Evolutionary conservation across 2,329 filamentous ascomycete species (phyloP), one percentile per base, ranked within the genome.

Genomic region (Pseudomassariella vexata): DNA sequence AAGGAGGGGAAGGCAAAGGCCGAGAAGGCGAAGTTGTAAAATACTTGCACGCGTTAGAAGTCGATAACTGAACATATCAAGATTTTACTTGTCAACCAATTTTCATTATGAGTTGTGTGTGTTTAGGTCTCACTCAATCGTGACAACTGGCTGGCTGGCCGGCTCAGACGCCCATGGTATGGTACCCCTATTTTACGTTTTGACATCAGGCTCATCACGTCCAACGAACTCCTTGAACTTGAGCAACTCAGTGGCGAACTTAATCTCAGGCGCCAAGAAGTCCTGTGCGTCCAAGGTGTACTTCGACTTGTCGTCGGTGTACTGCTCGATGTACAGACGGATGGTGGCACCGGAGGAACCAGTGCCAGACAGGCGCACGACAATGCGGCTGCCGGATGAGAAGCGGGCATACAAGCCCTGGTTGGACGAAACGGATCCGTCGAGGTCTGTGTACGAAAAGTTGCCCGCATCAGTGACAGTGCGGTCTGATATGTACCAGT

Each of bases 361-460:
- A 14, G 92, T 98, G 30, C 92, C 92, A 2, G 90, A 96, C 38
- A 98, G 72, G 50, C 92, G 85, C 37, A 96, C 88, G 32, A 98
- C 88, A 39, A 96, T 90, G 47, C 92, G 84, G 66, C 86, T 95
- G 41, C 90, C 90, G 37, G 94, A 89, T 34, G 88, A 87, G 63
- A 96, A 96, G 62, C 85, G 85, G 58, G 89, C 85, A 56, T 85
- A 98, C 48, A 98, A 79, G 45, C 92, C 92, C 68, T 98, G 92
- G 70, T 95, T 94, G 57, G 88, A 86, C 53, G 87, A 84, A 34
- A 96, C 86, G 45, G 87, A 95, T 40, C 90, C 92, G 53, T 98
- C 92, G n/a, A 98, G 80, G 56, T 98, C 92, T 7, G 87, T 96
- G 75, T 98, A 98, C 19, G 86, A 87, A 63, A 98, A 98, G 73